Percentiles rank a stretch among this genome's conserved stretches.
Evolutionary conservation across 805 yeast species (phyloP).

Genomic region (Teunomyces barrocoloradensis): DNA sequence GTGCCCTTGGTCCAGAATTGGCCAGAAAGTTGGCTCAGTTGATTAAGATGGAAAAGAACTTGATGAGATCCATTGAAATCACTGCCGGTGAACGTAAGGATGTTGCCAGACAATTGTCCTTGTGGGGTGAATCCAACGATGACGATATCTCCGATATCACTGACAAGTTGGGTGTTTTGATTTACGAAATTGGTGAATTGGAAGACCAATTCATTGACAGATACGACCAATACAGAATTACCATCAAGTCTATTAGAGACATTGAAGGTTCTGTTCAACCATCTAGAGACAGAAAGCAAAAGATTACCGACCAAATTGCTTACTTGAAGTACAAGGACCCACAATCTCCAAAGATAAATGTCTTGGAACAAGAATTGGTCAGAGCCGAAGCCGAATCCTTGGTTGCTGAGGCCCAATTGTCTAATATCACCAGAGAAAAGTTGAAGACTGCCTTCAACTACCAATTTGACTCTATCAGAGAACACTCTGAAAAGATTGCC

Average conservation of each 20-base stretch:
- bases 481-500: conserved; percentile 93
- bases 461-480: conserved; percentile 94
- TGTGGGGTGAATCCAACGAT: conserved; percentile 98
- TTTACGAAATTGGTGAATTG: conserved; percentile 95
- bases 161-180: conserved; percentile 92
- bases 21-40: conserved; percentile 87
- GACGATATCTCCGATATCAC: conserved; percentile 97
- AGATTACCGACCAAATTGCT: conserved; percentile 96
- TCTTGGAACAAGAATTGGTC: conserved; percentile 96
- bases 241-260: conserved; percentile 90
- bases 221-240: conserved; percentile 96
- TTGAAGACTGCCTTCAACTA: conserved; percentile 95
- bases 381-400: conserved; percentile 99
- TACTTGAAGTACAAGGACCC: conserved; percentile 98
- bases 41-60: conserved; percentile 94
- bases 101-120: conserved; percentile 94
- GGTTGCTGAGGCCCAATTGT: conserved; percentile 98
- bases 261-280: conserved; percentile 98
- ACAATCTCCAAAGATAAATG: conserved; percentile 90
- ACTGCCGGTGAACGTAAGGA: conserved; percentile 92
- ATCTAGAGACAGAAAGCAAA: conserved; percentile 95
- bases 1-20: conserved; percentile 91
- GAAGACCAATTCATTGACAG: conserved; percentile 98
- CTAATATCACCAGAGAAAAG: conserved; percentile 97
- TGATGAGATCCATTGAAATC: conserved; percentile 89